Evolutionary conservation across 768 basidiomycete genomes (phyloP).

Genomic region (Asterophora parasitica): DNA sequence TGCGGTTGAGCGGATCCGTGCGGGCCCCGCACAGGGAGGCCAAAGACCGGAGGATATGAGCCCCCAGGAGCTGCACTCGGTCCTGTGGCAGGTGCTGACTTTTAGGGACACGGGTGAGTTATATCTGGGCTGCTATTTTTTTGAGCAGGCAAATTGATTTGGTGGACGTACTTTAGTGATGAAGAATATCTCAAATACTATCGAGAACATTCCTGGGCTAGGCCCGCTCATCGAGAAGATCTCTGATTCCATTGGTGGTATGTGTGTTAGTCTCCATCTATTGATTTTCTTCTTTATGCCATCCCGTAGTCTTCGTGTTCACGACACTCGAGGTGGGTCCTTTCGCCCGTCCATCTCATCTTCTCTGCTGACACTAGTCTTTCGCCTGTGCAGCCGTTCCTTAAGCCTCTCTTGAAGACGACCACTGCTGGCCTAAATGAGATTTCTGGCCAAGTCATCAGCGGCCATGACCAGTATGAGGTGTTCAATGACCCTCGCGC

Average conservation of each 20-base stretch:
- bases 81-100: conserved; percentile 79
- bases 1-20: conserved; percentile 62
- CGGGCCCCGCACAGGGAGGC: conserved; percentile 53
- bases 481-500: conserved; percentile 83
- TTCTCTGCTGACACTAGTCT: neutral
- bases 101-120: conserved; percentile 74
- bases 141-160: neutral
- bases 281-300: neutral
- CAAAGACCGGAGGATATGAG: conserved; percentile 77
- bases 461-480: conserved; percentile 79
- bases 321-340: conserved; percentile 73
- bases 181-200: conserved; percentile 72
- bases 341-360: neutral
- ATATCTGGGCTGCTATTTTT: neutral
- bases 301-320: conserved; percentile 65
- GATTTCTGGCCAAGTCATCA: conserved; percentile 73
- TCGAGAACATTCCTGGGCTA: conserved; percentile 83
- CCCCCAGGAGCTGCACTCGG: conserved; percentile 81
- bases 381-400: conserved; percentile 49
- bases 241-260: conserved; percentile 64
- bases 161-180: conserved; percentile 41
- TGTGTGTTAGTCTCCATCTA: conserved; percentile 14
- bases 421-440: conserved; percentile 58
- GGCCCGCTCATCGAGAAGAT: conserved; percentile 72
- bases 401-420: conserved; percentile 72